These are phyloP conservation scores for Calocybe gambosa DNA, from an alignment of 1,284 basidiomycete genomes.

Conservation along the genomic window DNA sequence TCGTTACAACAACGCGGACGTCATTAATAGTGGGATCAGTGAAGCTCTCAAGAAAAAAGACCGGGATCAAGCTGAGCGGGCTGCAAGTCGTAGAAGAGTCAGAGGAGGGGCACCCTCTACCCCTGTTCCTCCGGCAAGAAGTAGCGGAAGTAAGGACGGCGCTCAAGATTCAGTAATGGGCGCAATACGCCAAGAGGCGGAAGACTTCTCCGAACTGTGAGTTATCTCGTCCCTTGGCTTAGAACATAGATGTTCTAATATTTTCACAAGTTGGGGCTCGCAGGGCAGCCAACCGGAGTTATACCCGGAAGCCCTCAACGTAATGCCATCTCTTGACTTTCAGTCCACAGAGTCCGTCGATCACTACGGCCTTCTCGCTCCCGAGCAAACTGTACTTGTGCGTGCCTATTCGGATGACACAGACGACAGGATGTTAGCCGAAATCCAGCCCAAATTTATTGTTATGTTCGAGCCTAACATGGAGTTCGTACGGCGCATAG, in stretches of 20 bases:
- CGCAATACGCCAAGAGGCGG: constrained; percentile 46
- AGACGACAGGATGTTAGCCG: constrained; percentile 85
- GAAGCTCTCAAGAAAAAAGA: constrained; percentile 77
- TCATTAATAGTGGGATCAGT: constrained; percentile 35
- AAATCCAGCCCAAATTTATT: constrained; percentile 87
- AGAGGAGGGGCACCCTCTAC: constrained; percentile 57
- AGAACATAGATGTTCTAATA: background rate
- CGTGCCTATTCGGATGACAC: constrained; percentile 89
- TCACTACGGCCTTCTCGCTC: constrained; percentile 77
- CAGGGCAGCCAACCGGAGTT: constrained; percentile 18
- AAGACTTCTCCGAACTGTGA: constrained; percentile 55
- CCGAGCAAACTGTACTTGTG: constrained; percentile 81
- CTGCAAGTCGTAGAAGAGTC: constrained; percentile 50
- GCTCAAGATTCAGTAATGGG: constrained; percentile 25
- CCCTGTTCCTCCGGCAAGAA: constrained; percentile 15
- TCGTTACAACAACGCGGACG: constrained; percentile 21
- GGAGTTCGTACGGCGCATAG: constrained; percentile 88
- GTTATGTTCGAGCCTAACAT: constrained; percentile 95
- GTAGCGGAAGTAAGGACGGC: constrained; percentile 16
- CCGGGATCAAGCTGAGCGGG: constrained; percentile 46
- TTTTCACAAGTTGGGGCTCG: constrained; percentile 22
- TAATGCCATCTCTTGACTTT: constrained; percentile 26
- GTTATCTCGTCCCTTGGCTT: constrained; percentile 17
- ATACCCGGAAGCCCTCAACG: constrained; percentile 13
- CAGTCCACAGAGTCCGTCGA: constrained; percentile 58